Evolutionary conservation across 2,329 filamentous ascomycete genomes (phyloP), one percentile per base, ranked within the genome.

Genomic region (Trichoderma atrobrunneum): DNA sequence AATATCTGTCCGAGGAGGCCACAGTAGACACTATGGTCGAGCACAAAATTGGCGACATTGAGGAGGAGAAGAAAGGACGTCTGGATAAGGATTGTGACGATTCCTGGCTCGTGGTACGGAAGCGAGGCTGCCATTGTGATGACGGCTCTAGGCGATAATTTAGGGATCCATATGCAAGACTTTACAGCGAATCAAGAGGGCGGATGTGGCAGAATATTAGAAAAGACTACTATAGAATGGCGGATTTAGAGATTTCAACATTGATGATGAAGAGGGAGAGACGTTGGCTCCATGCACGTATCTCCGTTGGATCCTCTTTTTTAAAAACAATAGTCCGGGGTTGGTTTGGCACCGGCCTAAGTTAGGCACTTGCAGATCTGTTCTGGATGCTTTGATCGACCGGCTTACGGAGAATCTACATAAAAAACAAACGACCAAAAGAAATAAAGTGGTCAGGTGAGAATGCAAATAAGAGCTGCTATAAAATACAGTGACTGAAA

Each of bases 1-100:
- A 93, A 82, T 16, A 95, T 85, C 76, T 95, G 91, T 1, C 91
- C 92, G 7, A 94, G 81, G 0, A 94, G 85, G 0, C 92, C 92
- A 76, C 91, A 93, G 78, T 91, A 93, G 0, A 93, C 77, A 0
- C 88, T 75, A 16, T 81, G 84, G 75, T 94, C 88, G 1, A 93
- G 83, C 0, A 85, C 76, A 70, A 83, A 83, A 74, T 90, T 89
- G 73, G 88, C 75, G 7, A 86, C 59, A 74, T 93, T 93, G 59
- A 93, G 84, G 0, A 88, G 78, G 0, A 93, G 77, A 0, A 93
- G 79, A 74, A 94, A 90, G 0, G 88, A 89, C 0, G 90, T 82
- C 5, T 87, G 84, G 57, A 87, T 85, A 2, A 93, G 84, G 60
- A 94, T 86, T 0, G 84, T 86, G 10, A 81, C 74, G 21, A 93